Evolutionary conservation across 2,329 filamentous ascomycete genomes (phyloP), one percentile per base, ranked within the genome.

Genomic region (Xylaria polymorpha): DNA sequence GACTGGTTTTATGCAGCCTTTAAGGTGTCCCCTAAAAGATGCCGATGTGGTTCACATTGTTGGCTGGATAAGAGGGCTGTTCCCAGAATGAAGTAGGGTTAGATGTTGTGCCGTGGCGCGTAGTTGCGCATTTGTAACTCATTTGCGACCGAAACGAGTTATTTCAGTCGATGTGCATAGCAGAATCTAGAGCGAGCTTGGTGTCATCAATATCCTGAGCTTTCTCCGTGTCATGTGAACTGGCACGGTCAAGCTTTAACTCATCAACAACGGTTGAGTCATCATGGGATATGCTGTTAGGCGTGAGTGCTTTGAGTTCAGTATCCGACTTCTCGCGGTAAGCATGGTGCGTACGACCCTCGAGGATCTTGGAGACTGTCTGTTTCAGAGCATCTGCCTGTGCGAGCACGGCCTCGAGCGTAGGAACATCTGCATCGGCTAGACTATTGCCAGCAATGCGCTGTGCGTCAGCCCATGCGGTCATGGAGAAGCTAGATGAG

Each of bases 331-430:
- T 37, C 35, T 69, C 67, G 32, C 61, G 61, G 9, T 55, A 37
- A 59, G 58, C 20, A 66, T 59, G 67, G 29, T 66, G 71, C 62
- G 73, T 74, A 29, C 61, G 67, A 15, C 50, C 64, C 37, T 69
- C 69, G 10, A 85, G 80, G 20, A 82, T 69, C 59, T 80, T 76
- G 32, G 79, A 79, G 70, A 88, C 84, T 20, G 77, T 78, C n/a
- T 77, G 75, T 43, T 78, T 79, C 77, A 87, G 78, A 29, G 80
- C 78, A 55, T 87, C 82, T 70, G 84, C 80, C 67, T 85, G 83
- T 20, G 80, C 80, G 10, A 86, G 80, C 76, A 87, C 83, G 43
- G 83, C 82, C 50, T 83, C 81, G 20, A 89, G 81, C 60, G 84
- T 80, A 43, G 79, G 74, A 67, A 80, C 80, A 72, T 88, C 85